Conservation (phyloP, 176 grass and related monocot species). For the Poa annua region DNA sequence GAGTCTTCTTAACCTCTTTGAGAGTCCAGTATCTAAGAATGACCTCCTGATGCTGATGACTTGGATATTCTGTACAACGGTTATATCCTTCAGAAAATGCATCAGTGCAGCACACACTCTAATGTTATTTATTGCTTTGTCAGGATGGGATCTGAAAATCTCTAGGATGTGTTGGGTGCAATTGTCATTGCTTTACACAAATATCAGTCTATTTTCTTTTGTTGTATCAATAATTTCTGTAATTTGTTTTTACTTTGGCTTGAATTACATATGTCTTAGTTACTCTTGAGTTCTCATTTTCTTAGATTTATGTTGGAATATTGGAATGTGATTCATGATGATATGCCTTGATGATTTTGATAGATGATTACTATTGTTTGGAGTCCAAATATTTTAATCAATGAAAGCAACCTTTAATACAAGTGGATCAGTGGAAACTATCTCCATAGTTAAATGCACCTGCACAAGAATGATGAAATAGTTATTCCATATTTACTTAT, state of each 20-base stretch:
- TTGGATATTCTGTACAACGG: conserved; percentile 22
- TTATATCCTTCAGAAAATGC: conserved; percentile 12
- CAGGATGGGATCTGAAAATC: conserved; percentile 91
- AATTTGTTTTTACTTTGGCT: conserved; percentile 30
- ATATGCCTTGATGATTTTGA: conserved; percentile 8
- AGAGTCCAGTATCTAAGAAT: background rate
- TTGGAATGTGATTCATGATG: conserved; percentile 23
- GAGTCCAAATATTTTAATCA: conserved; percentile 9
- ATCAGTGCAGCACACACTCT: conserved; percentile 24
- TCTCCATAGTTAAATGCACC: conserved; percentile 21
- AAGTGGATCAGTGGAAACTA: background rate
- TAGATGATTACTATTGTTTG: conserved; percentile 11
- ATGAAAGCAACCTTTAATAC: conserved; percentile 23
- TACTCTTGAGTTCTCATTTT: background rate
- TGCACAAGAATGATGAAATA: conserved; percentile 3
- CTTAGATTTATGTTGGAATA: conserved; percentile 9
- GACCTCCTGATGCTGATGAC: background rate
- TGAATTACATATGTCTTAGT: conserved; percentile 21
- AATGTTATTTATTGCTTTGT: conserved; percentile 50
- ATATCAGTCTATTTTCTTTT: conserved; percentile 43
- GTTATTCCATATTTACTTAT: conserved; percentile 21
- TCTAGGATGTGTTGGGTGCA: conserved; percentile 86
- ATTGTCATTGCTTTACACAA: conserved; percentile 78
- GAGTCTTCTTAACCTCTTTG: conserved; percentile 17
- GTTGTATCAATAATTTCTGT: background rate